These are phyloP conservation scores for Globisporangium middletonii DNA, from an alignment of 352 stramenopile genomes.

Conservation along the genomic window DNA sequence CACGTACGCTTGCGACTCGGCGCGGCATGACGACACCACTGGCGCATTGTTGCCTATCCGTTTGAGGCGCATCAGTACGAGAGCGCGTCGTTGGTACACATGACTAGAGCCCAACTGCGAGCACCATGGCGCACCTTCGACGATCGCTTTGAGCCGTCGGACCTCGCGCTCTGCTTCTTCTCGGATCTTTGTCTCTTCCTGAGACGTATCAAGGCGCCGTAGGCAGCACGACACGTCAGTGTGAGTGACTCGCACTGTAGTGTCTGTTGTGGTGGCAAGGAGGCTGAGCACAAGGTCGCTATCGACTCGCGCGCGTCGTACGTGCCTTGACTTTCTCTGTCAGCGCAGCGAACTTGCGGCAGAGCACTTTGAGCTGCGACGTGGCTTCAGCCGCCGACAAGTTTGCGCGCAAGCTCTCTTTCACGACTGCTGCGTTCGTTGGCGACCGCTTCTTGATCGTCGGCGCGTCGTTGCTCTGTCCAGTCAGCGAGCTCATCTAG, in stretches of 20 bases:
- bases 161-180: slow-evolving; percentile 75
- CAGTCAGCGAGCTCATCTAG: slow-evolving; percentile 20
- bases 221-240: not conserved
- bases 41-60: slow-evolving; percentile 34
- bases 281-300: too few relatives aligned
- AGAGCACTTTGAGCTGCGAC: slow-evolving; percentile 72
- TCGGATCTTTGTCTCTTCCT: slow-evolving; percentile 72
- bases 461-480: slow-evolving; percentile 5
- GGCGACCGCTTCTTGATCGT: slow-evolving; percentile 33
- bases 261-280: too few relatives aligned
- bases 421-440: slow-evolving; percentile 34
- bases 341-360: slow-evolving; percentile 76
- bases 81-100: not conserved
- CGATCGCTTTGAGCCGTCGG: slow-evolving; percentile 49
- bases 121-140: slow-evolving; percentile 30
- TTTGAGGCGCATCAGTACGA: not conserved
- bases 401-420: slow-evolving; percentile 50
- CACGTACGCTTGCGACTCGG: slow-evolving; percentile 58
- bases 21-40: slow-evolving; percentile 43
- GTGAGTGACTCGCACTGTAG: not conserved
- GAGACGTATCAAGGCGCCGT: not conserved
- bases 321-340: slow-evolving; percentile 81
- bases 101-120: too few relatives aligned
- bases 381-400: slow-evolving; percentile 63
- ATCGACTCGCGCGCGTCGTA: not conserved